Conservation (phyloP, 164 flowering plant genomes). For the Litsea cubeba region DNA sequence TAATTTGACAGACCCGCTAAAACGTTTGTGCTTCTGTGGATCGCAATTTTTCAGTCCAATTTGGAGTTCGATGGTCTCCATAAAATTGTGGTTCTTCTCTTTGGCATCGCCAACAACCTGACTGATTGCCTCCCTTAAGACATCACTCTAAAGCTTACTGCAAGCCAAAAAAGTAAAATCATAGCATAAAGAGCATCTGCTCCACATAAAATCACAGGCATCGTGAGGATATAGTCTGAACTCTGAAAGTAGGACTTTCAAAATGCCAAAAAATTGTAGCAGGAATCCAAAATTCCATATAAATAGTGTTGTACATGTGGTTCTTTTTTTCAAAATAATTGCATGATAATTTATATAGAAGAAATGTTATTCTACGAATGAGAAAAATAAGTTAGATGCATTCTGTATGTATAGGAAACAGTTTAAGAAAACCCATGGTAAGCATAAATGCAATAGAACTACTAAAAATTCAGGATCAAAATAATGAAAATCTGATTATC, state of each 20-base stretch:
- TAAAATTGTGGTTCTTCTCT: constrained; percentile 12
- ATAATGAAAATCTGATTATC: too few relatives aligned
- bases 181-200: neutral
- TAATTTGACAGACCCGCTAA: constrained; percentile 34
- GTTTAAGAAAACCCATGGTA: too few relatives aligned
- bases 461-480: too few relatives aligned
- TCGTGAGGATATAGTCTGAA: neutral
- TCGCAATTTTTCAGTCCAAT: constrained; percentile 18
- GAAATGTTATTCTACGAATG: neutral
- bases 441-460: too few relatives aligned
- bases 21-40: constrained; percentile 18
- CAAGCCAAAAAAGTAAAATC: neutral
- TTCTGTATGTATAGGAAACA: too few relatives aligned
- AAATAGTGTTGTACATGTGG: neutral
- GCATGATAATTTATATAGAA: neutral
- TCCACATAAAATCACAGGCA: neutral
- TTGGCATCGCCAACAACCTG: constrained; percentile 10
- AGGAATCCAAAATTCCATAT: neutral
- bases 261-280: neutral
- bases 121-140: constrained; percentile 14
- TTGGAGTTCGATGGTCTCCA: constrained; percentile 20
- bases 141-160: constrained; percentile 23
- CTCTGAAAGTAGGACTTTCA: neutral
- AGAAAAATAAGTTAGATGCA: neutral
- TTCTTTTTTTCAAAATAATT: neutral